phyloP scores from a whole-genome alignment of 1,284 basidiomycete species.

The Acaromyces ingoldii region DNA sequence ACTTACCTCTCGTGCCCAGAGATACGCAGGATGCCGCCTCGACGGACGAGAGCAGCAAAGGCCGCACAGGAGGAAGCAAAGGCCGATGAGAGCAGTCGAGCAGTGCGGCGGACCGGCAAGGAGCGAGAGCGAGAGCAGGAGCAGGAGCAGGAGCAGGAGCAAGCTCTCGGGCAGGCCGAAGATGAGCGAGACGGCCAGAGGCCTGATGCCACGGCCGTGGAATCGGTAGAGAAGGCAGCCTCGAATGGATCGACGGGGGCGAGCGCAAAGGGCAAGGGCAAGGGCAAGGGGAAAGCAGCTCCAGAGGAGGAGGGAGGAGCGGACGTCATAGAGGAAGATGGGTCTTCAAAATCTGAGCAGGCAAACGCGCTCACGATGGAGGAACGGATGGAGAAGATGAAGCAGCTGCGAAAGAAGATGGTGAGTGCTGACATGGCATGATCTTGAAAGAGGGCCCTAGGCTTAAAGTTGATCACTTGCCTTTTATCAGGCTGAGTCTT shows the following conservation, averaged over 20 bases:
- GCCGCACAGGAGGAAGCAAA: background rate
- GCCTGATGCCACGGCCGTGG: too few relatives aligned
- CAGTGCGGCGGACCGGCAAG: background rate
- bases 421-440: conserved; percentile 55
- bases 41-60: background rate
- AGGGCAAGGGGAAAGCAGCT: background rate
- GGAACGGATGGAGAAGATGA: conserved; percentile 71
- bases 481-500: conserved; percentile 20
- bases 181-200: too few relatives aligned
- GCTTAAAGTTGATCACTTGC: background rate
- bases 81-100: background rate
- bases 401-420: conserved; percentile 69
- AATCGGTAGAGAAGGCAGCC: too few relatives aligned
- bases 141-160: too few relatives aligned
- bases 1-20: background rate
- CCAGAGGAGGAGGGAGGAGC: background rate
- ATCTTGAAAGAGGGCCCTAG: background rate
- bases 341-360: too few relatives aligned
- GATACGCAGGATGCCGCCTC: background rate
- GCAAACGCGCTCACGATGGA: conserved; percentile 58
- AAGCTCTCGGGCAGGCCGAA: too few relatives aligned
- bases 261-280: background rate
- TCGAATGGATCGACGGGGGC: too few relatives aligned
- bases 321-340: background rate
- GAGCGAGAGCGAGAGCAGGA: background rate